phyloP scores from a whole-genome alignment of 2,329 filamentous ascomycete genomes.

The Beauveria medogensis region DNA sequence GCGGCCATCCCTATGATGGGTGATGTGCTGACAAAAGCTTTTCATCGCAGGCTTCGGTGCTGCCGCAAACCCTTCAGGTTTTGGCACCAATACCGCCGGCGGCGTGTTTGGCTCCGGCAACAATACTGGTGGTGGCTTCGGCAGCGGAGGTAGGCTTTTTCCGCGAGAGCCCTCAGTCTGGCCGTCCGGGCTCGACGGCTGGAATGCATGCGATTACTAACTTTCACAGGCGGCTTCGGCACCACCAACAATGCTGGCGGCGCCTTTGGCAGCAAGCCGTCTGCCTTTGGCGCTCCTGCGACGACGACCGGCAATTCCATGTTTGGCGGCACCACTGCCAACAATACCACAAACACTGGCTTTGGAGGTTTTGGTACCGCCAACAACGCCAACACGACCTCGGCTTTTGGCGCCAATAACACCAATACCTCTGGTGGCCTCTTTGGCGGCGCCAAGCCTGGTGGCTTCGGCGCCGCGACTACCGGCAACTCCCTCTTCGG shows the following conservation, averaged over 20 bases:
- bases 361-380: slow-evolving; percentile 34
- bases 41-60: slow-evolving; percentile 24
- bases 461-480: slow-evolving; percentile 39
- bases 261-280: slow-evolving; percentile 34
- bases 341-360: slow-evolving; percentile 27
- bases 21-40: slow-evolving; percentile 17
- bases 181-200: background rate
- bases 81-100: slow-evolving; percentile 10
- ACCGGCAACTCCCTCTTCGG: slow-evolving; percentile 41
- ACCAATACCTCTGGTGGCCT: slow-evolving; percentile 33
- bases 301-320: slow-evolving; percentile 32
- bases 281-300: slow-evolving; percentile 44
- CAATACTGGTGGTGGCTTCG: slow-evolving; percentile 28
- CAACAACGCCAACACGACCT: slow-evolving; percentile 24
- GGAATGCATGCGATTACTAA: slow-evolving; percentile 10
- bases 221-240: slow-evolving; percentile 28
- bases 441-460: slow-evolving; percentile 43
- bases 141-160: slow-evolving; percentile 24
- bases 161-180: background rate
- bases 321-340: slow-evolving; percentile 35
- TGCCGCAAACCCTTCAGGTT: slow-evolving; percentile 12
- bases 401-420: slow-evolving; percentile 31
- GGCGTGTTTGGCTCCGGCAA: slow-evolving; percentile 34
- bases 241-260: slow-evolving; percentile 17
- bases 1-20: slow-evolving; percentile 13